A percentile compares a stretch with the other conserved stretches of the same genome.
These are phyloP conservation scores for Aphanoascus verrucosus DNA, from an alignment of 2,329 filamentous ascomycete species.

Conservation along the genomic window DNA sequence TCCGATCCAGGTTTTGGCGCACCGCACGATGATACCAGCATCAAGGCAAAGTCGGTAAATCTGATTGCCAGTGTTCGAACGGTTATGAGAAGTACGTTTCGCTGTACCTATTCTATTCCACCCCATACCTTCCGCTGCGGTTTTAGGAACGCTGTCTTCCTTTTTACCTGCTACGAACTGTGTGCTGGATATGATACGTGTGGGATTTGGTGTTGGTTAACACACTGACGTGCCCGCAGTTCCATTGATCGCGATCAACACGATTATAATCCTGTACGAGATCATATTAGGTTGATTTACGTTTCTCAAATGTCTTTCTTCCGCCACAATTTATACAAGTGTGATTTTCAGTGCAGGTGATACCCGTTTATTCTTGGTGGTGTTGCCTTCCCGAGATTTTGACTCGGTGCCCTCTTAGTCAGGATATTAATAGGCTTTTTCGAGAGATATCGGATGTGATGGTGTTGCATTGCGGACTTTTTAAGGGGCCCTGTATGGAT, in stretches of 20 bases:
- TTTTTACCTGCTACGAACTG: not conserved
- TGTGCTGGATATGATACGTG: not conserved
- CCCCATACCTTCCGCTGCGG: not conserved
- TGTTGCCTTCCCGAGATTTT: not conserved
- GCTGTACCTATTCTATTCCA: not conserved
- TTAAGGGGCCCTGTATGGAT: not conserved
- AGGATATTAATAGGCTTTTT: not conserved
- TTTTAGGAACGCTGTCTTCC: too few species aligned
- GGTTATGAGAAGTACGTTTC: conserved; percentile 73
- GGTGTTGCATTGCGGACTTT: not conserved
- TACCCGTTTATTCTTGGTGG: not conserved
- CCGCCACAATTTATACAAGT: too few species aligned
- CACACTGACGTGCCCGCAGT: conserved; percentile 42
- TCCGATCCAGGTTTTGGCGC: conserved; percentile 68
- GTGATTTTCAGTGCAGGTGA: too few species aligned
- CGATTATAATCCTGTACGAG: conserved; percentile 72
- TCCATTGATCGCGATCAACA: conserved; percentile 74
- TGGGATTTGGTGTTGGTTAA: not conserved
- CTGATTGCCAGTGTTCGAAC: conserved; percentile 83
- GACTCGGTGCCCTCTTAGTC: not conserved
- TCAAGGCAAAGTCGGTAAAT: conserved; percentile 80
- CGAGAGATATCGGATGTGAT: not conserved
- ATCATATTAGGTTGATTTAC: conserved; percentile 54
- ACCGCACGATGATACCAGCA: conserved; percentile 58
- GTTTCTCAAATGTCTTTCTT: not conserved